These are phyloP conservation scores for Ogataea hybrid DNA, from an alignment of 1,139 yeast genomes.

Conservation along the genomic window DNA sequence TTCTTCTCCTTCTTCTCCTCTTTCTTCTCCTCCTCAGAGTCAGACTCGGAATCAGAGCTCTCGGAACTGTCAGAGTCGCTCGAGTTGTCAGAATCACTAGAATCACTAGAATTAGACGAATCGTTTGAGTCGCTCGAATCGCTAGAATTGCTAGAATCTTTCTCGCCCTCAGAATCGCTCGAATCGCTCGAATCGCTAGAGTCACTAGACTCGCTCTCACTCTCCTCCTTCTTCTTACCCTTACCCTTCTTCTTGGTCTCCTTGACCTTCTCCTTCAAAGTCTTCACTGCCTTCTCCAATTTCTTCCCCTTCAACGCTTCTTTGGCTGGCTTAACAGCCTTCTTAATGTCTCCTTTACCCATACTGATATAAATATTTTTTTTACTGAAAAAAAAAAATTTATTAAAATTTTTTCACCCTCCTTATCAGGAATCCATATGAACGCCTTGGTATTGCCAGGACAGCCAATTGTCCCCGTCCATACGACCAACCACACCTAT, in stretches of 20 bases:
- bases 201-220: slow-evolving; percentile 5
- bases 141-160: slow-evolving; percentile 2
- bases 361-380: slow-evolving; percentile 13
- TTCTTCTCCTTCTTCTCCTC: neutral
- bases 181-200: slow-evolving; percentile 1
- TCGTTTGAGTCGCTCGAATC: slow-evolving; percentile 6
- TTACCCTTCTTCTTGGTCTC: neutral
- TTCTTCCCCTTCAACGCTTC: slow-evolving; percentile 14
- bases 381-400: slow-evolving; percentile 8
- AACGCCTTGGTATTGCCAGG: slow-evolving; percentile 67
- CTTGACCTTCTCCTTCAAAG: slow-evolving; percentile 7
- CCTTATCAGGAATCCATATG: slow-evolving; percentile 16
- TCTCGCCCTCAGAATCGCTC: slow-evolving; percentile 1
- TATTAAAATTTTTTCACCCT: slow-evolving; percentile 12
- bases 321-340: slow-evolving; percentile 26
- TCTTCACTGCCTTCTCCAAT: slow-evolving; percentile 6
- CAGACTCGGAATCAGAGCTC: slow-evolving; percentile 3
- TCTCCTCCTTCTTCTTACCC: slow-evolving; percentile 5
- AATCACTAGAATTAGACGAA: slow-evolving; percentile 5
- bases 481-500: slow-evolving; percentile 37
- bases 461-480: slow-evolving; percentile 53
- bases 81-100: slow-evolving; percentile 1
- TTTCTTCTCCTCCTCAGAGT: slow-evolving; percentile 2
- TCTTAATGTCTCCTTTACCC: slow-evolving; percentile 29
- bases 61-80: neutral